These are phyloP conservation scores for Rusavskia elegans DNA, from an alignment of 495 filamentous ascomycete species.

Conservation along the genomic window DNA sequence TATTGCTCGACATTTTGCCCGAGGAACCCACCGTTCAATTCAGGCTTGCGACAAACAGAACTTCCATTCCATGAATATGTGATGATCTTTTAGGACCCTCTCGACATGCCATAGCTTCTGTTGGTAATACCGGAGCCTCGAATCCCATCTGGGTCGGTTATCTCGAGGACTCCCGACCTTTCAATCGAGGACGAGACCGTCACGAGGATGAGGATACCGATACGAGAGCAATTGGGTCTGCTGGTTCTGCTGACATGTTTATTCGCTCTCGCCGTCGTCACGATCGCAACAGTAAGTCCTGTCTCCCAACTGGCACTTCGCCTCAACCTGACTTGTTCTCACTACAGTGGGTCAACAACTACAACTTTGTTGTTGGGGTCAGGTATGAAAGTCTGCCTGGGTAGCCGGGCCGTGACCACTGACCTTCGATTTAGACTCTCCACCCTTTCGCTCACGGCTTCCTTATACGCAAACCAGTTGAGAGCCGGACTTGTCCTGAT, in stretches of 20 bases:
- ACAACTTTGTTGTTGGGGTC: conserved; percentile 54
- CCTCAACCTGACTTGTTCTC: neutral
- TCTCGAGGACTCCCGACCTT: neutral
- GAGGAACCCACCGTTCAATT: too few species aligned
- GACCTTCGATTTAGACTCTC: conserved; percentile 20
- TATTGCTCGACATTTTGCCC: too few species aligned
- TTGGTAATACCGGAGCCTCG: neutral
- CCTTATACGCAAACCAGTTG: conserved; percentile 69
- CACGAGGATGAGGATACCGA: conserved; percentile 60
- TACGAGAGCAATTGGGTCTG: conserved; percentile 65
- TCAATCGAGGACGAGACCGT: too few species aligned
- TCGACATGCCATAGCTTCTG: neutral
- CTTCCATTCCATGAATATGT: too few species aligned
- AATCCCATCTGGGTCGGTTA: neutral
- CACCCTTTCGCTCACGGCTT: conserved; percentile 60
- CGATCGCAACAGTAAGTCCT: conserved; percentile 42
- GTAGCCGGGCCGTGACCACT: neutral
- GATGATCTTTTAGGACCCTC: neutral
- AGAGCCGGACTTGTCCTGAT: conserved; percentile 59
- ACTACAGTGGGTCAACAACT: conserved; percentile 51
- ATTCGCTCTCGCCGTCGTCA: conserved; percentile 46
- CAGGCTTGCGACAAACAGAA: too few species aligned
- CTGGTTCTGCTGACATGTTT: conserved; percentile 57
- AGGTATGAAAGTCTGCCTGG: conserved; percentile 22
- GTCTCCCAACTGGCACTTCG: neutral